Evolutionary conservation across 2,329 filamentous ascomycete genomes (phyloP).

Genomic region (Albifimbria verrucaria): DNA sequence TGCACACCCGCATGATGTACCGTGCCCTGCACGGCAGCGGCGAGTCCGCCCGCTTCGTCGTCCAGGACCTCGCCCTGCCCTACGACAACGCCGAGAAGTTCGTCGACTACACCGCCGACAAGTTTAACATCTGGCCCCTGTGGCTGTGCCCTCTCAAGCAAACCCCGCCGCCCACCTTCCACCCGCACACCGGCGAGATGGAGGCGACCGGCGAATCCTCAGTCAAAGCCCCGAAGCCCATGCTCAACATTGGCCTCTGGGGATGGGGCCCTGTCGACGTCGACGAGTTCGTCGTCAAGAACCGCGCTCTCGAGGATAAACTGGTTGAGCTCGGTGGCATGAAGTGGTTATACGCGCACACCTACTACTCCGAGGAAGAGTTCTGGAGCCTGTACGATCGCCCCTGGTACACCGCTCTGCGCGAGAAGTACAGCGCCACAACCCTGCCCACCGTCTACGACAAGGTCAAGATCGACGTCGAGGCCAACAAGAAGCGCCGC

Average conservation of each 20-base stretch:
- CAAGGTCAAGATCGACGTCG: constrained; percentile 60
- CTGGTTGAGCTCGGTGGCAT: constrained; percentile 67
- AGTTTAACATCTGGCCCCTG: constrained; percentile 55
- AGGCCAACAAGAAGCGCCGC: constrained; percentile 36
- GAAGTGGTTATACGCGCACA: constrained; percentile 87
- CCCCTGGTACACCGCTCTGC: constrained; percentile 58
- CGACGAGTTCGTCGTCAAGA: constrained; percentile 62
- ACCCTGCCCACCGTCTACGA: constrained; percentile 66
- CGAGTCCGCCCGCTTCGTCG: constrained; percentile 61
- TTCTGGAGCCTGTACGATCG: constrained; percentile 64
- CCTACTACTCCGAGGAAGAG: constrained; percentile 72
- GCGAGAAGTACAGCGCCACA: constrained; percentile 59
- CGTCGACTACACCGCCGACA: constrained; percentile 49
- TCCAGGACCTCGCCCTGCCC: constrained; percentile 64
- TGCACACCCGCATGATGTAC: constrained; percentile 73
- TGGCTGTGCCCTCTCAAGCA: constrained; percentile 57
- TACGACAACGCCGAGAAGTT: constrained; percentile 51
- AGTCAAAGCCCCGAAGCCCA: constrained; percentile 24
- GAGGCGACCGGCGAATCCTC: constrained; percentile 17
- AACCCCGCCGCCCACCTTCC: constrained; percentile 48
- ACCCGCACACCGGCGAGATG: constrained; percentile 45
- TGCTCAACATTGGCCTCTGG: constrained; percentile 73
- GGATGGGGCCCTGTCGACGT: constrained; percentile 63
- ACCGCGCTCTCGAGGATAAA: constrained; percentile 68
- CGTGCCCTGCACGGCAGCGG: constrained; percentile 66